Conservation (phyloP, 1,139 yeast species). For the Hyphopichia wangnamkhiaoensis region DNA sequence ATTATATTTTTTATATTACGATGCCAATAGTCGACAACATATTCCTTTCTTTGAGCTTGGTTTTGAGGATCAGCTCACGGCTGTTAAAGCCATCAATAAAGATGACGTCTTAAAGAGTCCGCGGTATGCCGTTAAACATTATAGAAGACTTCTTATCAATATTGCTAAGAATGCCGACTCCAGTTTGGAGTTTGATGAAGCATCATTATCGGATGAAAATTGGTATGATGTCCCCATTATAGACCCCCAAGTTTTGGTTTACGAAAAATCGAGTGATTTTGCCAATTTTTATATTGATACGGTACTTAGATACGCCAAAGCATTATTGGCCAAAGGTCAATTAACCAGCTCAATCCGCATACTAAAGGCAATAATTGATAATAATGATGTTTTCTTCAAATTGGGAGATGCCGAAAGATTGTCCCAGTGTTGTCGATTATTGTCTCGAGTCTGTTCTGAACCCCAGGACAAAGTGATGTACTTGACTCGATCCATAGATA, state of each 20-base stretch:
- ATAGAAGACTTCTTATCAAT: slow-evolving; percentile 39
- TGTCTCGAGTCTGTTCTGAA: slow-evolving; percentile 30
- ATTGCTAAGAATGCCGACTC: slow-evolving; percentile 34
- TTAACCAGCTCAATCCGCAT: slow-evolving; percentile 31
- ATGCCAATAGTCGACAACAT: slow-evolving; percentile 41
- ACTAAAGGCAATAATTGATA: slow-evolving; percentile 32
- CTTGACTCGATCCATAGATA: slow-evolving; percentile 43
- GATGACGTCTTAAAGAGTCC: slow-evolving; percentile 48
- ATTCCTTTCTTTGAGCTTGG: slow-evolving; percentile 44
- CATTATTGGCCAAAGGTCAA: slow-evolving; percentile 45
- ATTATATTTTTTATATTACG: slow-evolving; percentile 41
- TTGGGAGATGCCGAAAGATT: slow-evolving; percentile 49
- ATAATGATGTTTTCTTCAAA: slow-evolving; percentile 40
- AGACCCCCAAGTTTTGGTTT: slow-evolving; percentile 29
- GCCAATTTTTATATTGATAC: slow-evolving; percentile 49
- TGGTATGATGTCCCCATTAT: slow-evolving; percentile 37
- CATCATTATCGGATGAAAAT: slow-evolving; percentile 16
- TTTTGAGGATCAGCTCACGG: slow-evolving; percentile 33
- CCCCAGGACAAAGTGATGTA: slow-evolving; percentile 31
- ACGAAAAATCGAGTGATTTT: slow-evolving; percentile 32
- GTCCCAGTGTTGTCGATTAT: slow-evolving; percentile 42
- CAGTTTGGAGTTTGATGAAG: slow-evolving; percentile 25
- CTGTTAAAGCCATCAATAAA: slow-evolving; percentile 48
- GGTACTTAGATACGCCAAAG: slow-evolving; percentile 42
- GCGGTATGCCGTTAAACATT: slow-evolving; percentile 46